Percentiles rank a stretch among this genome's conserved stretches.
These are phyloP conservation scores for Cardiospermum halicacabum DNA, from an alignment of 345 rosid genomes.

Conservation along the genomic window DNA sequence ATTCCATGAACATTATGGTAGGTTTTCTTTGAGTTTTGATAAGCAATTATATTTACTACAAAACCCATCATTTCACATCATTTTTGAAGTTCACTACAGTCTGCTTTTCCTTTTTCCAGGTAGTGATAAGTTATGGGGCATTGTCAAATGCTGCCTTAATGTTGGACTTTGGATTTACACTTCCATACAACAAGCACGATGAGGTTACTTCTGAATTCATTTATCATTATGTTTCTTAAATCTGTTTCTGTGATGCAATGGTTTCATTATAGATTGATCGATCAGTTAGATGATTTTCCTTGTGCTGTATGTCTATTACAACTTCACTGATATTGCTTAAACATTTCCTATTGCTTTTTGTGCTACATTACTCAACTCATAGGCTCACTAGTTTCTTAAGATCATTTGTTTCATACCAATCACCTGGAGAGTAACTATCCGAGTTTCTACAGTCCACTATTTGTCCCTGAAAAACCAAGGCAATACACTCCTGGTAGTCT, in stretches of 20 bases:
- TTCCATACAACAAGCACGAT: constrained; percentile 61
- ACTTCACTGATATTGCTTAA: background rate
- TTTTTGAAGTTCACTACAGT: constrained; percentile 10
- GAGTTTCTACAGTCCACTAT: background rate
- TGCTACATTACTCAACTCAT: background rate
- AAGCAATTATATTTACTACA: background rate
- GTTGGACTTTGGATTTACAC: constrained; percentile 76
- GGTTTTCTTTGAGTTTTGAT: background rate
- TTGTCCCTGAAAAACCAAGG: background rate
- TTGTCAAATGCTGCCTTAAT: constrained; percentile 69
- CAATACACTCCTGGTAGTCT: background rate
- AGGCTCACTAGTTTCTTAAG: background rate
- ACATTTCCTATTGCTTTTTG: background rate
- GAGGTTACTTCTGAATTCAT: constrained; percentile 45
- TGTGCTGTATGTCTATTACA: background rate
- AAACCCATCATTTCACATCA: background rate
- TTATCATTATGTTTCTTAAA: background rate
- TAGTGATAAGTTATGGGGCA: constrained; percentile 67
- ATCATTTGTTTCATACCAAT: background rate
- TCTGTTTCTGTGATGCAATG: background rate
- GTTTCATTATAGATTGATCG: background rate
- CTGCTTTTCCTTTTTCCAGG: constrained; percentile 39
- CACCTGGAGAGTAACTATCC: background rate
- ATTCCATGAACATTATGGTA: background rate
- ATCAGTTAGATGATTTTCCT: constrained; percentile 16